Conservation (phyloP, 1,139 yeast genomes). For the Lodderomyces orthopsilosis region DNA sequence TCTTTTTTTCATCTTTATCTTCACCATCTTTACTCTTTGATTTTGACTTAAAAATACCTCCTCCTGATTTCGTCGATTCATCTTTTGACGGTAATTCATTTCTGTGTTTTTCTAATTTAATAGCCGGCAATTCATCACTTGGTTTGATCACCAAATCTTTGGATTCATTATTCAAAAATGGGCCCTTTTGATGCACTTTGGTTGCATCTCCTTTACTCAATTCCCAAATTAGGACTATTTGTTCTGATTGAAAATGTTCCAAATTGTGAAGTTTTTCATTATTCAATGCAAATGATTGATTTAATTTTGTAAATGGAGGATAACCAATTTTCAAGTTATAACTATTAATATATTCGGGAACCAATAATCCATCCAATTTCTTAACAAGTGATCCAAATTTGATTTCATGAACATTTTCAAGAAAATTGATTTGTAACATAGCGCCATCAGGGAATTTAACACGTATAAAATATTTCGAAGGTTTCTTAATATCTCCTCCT, state of each 20-base stretch:
- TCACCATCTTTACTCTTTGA: slow-evolving; percentile 15
- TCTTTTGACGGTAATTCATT: slow-evolving; percentile 23
- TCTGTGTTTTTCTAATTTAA: slow-evolving; percentile 34
- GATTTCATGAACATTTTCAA: slow-evolving; percentile 25
- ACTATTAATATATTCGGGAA: slow-evolving; percentile 34
- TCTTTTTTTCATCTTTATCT: slow-evolving; percentile 2
- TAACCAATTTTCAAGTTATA: slow-evolving; percentile 35
- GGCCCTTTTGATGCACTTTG: slow-evolving; percentile 17
- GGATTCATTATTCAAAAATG: slow-evolving; percentile 21
- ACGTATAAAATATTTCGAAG: slow-evolving; percentile 37
- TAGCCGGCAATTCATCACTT: slow-evolving; percentile 39
- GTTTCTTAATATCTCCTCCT: slow-evolving; percentile 12
- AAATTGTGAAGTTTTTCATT: slow-evolving; percentile 31
- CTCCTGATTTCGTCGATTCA: neutral
- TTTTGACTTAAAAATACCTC: slow-evolving; percentile 17
- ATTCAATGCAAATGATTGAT: slow-evolving; percentile 29
- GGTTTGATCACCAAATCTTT: slow-evolving; percentile 18
- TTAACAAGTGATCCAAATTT: slow-evolving; percentile 45
- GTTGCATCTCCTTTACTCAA: slow-evolving; percentile 13
- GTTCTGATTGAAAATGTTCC: slow-evolving; percentile 31
- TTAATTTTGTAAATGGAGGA: slow-evolving; percentile 45
- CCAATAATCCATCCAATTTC: slow-evolving; percentile 32
- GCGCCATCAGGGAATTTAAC: slow-evolving; percentile 54
- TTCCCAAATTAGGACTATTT: slow-evolving; percentile 39
- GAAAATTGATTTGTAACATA: slow-evolving; percentile 47